Conservation (phyloP, 2,329 filamentous ascomycete species). For the Pseudogymnoascus sp. region DNA sequence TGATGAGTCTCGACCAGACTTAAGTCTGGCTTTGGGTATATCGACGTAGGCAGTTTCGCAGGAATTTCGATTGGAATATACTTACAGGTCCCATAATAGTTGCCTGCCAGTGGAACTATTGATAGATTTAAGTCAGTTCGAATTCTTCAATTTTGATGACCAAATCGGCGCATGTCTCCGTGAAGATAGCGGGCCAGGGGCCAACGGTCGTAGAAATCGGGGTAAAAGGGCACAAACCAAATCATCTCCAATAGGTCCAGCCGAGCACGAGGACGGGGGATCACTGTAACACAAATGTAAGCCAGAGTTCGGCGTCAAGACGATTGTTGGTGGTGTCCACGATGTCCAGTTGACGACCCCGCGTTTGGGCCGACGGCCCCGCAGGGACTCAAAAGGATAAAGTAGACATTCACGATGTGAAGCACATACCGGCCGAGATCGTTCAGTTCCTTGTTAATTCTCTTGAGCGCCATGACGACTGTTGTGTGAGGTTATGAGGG, state of each 20-base stretch:
- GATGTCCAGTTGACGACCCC: constrained; percentile 28
- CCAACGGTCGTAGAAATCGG: background rate
- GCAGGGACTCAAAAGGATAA: constrained; percentile 14
- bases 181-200: background rate
- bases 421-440: constrained; percentile 75
- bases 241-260: constrained; percentile 93
- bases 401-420: background rate
- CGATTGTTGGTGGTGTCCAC: constrained; percentile 24
- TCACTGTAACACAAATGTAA: constrained; percentile 54
- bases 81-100: constrained; percentile 99
- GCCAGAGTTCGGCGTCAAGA: constrained; percentile 8
- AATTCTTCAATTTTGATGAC: constrained; percentile 5
- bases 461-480: constrained; percentile 72
- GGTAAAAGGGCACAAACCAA: constrained; percentile 61
- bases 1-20: background rate
- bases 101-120: constrained; percentile 98
- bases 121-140: constrained; percentile 28
- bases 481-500: constrained; percentile 18
- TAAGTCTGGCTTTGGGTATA: background rate
- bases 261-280: constrained; percentile 96
- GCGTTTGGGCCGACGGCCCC: constrained; percentile 24
- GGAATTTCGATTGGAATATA: constrained; percentile 29
- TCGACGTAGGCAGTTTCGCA: background rate
- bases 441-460: constrained; percentile 90
- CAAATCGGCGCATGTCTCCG: constrained; percentile 2